Evolutionary conservation across 306 rosid species (phyloP), one percentile per base, ranked within the genome.

Genomic region (Lithocarpus polystachyus): DNA sequence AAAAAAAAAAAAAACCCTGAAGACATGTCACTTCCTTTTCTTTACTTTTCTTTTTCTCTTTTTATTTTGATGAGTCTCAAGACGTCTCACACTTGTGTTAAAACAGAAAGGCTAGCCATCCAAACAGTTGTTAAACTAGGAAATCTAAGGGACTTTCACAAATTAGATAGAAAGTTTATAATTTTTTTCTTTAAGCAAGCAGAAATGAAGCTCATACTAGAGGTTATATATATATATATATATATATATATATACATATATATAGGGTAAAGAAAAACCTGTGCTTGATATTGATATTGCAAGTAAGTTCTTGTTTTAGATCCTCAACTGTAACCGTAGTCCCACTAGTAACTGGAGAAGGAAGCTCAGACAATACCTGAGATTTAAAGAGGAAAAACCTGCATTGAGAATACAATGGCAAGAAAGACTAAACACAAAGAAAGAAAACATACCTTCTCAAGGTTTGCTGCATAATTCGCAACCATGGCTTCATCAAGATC

Each of bases 341-440:
- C 33, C 99, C 99, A 74, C 93, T 87, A 5, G 85, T 89, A 56
- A 96, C 83, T 9, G 98, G 98, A 18, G 95, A 82, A 76, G 96
- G 97, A 81, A 96, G 90, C 87, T 91, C 97, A 20, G 96, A 85
- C 8, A 96, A 88, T 53, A 91, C 99, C 99, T 96, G 82, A 54
- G 68, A 73, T 61, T 72, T 54, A 23, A 69, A 20, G 20, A 54
- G 20, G 22, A 73, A 74, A 67, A 31, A 31, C 40, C 20, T 82
- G 80, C 80, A 71, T 24, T 67, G 12, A 67, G 26, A 33, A 19
- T 19, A 56, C 72, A 76, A 76, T 33, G 64, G 4, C 56, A 76
- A 18, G 70, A n/a, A 69, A 54, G 45, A 51, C 20, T 18, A 78
- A 54, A 79, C 75, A 62, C 5, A 72, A 56, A 54, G 45, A 80